Percentiles rank a stretch among this genome's conserved stretches.
These are phyloP conservation scores for Apium graveolens DNA, from an alignment of 129 eudicot species.

Conservation along the genomic window DNA sequence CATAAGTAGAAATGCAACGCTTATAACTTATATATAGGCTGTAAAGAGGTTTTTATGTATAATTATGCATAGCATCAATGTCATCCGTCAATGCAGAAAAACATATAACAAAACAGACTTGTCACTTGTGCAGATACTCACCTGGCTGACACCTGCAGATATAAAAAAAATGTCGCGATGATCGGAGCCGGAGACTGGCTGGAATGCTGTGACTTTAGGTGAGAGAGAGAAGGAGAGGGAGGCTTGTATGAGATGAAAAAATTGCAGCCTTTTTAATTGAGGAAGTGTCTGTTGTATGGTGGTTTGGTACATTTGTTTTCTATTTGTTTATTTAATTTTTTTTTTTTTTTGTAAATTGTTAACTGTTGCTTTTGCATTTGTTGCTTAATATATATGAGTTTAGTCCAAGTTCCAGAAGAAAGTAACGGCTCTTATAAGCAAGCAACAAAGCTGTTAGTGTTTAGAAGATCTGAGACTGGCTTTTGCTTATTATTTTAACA, in stretches of 20 bases:
- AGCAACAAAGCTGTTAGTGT: not conserved
- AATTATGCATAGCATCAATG: not conserved
- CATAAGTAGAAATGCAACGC: no score
- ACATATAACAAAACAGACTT: not conserved
- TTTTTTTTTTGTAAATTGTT: not conserved
- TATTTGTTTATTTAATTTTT: not conserved
- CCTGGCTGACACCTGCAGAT: not conserved
- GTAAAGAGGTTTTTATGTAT: no score
- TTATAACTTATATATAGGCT: no score
- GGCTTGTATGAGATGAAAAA: conserved; percentile 14
- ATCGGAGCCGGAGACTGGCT: not conserved
- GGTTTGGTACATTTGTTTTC: conserved; percentile 10
- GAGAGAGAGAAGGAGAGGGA: not conserved
- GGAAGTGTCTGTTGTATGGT: not conserved
- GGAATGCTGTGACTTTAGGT: not conserved
- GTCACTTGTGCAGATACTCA: not conserved
- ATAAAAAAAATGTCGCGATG: not conserved
- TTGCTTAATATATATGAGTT: conserved; percentile 7
- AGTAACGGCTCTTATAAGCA: conserved; percentile 32
- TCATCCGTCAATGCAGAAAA: not conserved
- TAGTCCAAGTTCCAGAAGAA: conserved; percentile 12
- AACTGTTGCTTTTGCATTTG: conserved; percentile 3
- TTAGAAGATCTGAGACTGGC: no score
- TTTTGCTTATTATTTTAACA: no score
- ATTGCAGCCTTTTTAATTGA: conserved; percentile 10